Evolutionary conservation across 2,329 filamentous ascomycete genomes (phyloP).

Genomic region (Apiospora saccharicola): DNA sequence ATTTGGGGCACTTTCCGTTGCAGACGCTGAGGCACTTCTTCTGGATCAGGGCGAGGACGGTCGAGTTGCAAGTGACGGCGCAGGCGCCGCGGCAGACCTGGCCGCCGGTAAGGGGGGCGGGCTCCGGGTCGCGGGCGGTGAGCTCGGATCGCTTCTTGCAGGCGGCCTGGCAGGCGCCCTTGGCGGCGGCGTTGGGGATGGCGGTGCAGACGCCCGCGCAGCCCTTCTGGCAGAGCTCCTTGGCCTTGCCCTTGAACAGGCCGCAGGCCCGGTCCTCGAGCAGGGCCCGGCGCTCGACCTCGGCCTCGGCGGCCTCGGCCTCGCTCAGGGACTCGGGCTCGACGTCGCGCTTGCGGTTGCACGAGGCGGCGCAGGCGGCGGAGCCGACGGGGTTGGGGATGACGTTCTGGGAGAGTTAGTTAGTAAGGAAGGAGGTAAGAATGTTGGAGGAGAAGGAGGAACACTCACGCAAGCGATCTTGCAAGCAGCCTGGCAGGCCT

Average conservation of each 20-base stretch:
- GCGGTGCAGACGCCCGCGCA: not conserved
- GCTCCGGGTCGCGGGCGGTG: not conserved
- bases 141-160: constrained; percentile 16
- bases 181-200: constrained; percentile 2
- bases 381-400: constrained; percentile 14
- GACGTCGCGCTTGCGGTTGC: not conserved
- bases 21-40: constrained; percentile 18
- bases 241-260: constrained; percentile 17
- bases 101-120: constrained; percentile 1
- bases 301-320: not conserved
- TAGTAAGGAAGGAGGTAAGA: not conserved
- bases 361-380: not conserved
- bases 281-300: not conserved
- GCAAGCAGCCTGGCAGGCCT: constrained; percentile 22
- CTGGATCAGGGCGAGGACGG: constrained; percentile 13
- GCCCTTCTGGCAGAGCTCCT: constrained; percentile 17
- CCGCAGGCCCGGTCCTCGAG: constrained; percentile 18
- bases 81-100: constrained; percentile 23
- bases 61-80: constrained; percentile 24
- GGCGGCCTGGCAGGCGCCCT: constrained; percentile 13
- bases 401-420: not conserved
- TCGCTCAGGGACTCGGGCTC: not conserved
- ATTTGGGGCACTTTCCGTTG: constrained; percentile 21
- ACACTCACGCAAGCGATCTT: constrained; percentile 15
- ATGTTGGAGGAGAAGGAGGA: not conserved